Base-by-base conservation (phyloP, 2,329 filamentous ascomycete species). In the Cordyceps militaris region DNA sequence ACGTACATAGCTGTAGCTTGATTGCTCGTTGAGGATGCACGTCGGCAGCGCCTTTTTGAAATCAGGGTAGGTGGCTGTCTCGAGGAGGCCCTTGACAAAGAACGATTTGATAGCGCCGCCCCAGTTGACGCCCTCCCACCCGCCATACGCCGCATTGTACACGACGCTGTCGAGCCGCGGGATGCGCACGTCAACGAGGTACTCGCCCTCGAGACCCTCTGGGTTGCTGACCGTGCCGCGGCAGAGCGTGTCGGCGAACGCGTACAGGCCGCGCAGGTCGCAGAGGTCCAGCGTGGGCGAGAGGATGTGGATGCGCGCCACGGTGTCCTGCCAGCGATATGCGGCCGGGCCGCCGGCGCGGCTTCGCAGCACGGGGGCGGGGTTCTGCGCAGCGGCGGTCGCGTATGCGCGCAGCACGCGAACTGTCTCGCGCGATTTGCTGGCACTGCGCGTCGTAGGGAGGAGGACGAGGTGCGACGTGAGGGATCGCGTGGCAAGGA, bases 111-210 rank as follows among this genome's bases (percentile, higher is more conserved):
- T 70, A 1, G 89, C 83, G 56, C 66, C 65, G 1, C 76, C 71
- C 83, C 85, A 97, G 70, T 90, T 75, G 59, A 96, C 70, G n/a
- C 89, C 89, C 0, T 78, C 82, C 88, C 91, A 96, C 2, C 90
- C 91, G 23, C 91, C 91, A 40, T 93, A 87, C 0, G 92, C 94
- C 16, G 93, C 93, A 71, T 97, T 97, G 69, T 89, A 86, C 38
- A 97, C 78, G 23, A 94, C 78, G 2, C 81, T 81, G 71, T 97
- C 91, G 30, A 99, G 77, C 62, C 86, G 84, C 1, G 89, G 86
- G 42, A 91, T 76, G 21, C 72, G 73, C 21, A 83, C 74, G 40
- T 76, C 70, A 21, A 66, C 68, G 38, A 78, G 66, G 36, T 70
- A 69, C 61, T 73, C 71, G 43, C 64, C 65, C 49, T 70, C 67